These are phyloP conservation scores for Morella rubra DNA, from an alignment of 306 rosid species.

Conservation along the genomic window DNA sequence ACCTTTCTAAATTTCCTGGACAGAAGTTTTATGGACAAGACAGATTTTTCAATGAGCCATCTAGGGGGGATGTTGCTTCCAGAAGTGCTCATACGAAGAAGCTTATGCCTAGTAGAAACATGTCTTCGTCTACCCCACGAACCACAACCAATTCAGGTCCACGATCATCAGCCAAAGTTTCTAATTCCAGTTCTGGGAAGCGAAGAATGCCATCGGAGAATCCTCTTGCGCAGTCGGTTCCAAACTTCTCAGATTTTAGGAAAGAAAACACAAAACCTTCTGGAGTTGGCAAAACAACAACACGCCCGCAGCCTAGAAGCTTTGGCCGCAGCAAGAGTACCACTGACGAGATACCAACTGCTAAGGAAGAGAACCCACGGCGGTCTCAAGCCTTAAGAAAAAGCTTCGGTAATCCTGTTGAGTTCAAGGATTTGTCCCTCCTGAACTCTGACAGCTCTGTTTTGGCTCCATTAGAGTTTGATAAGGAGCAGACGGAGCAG, in stretches of 20 bases:
- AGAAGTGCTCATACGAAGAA: conserved; percentile 58
- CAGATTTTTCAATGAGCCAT: conserved; percentile 38
- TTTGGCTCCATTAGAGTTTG: conserved; percentile 68
- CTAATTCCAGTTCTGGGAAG: conserved; percentile 56
- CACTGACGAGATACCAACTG: conserved; percentile 53
- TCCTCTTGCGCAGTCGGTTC: conserved; percentile 87
- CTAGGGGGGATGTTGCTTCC: conserved; percentile 47
- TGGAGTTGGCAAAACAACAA: conserved; percentile 63
- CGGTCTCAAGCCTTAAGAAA: conserved; percentile 58
- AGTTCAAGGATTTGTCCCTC: conserved; percentile 53
- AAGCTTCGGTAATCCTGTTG: conserved; percentile 60
- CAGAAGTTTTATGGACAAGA: conserved; percentile 53
- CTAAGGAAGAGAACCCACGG: conserved; percentile 78
- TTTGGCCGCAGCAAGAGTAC: conserved; percentile 63
- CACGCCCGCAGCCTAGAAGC: conserved; percentile 68
- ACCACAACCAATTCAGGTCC: conserved; percentile 47
- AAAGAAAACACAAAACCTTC: conserved; percentile 95
- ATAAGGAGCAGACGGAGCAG: conserved; percentile 60
- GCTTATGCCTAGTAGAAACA: conserved; percentile 47
- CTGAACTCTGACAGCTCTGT: conserved; percentile 61
- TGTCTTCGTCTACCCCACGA: conserved; percentile 59
- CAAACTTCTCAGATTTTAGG: conserved; percentile 91
- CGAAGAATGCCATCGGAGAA: conserved; percentile 65
- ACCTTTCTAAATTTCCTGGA: conserved; percentile 60
- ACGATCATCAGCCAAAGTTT: conserved; percentile 51